phyloP scores from a whole-genome alignment of 208 protist genomes.

The Wallacemonas sp. region DNA sequence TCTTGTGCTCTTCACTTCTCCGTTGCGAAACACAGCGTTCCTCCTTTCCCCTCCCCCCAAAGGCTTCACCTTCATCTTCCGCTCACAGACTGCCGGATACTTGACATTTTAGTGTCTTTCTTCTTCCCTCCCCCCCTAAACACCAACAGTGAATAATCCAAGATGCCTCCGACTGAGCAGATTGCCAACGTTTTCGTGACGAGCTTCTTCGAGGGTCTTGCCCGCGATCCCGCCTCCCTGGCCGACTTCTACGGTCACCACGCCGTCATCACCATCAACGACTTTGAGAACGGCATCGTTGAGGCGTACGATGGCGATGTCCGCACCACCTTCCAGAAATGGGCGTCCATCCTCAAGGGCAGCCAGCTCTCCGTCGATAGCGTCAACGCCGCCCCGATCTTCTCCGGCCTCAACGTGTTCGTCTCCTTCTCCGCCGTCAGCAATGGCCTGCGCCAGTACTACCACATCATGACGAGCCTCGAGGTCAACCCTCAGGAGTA shows the following conservation, averaged over 20 bases:
- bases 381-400: slow-evolving; percentile 60
- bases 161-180: slow-evolving; percentile 62
- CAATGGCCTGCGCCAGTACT: slow-evolving; percentile 63
- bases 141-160: too few relatives aligned
- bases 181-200: slow-evolving; percentile 80
- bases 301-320: slow-evolving; percentile 53
- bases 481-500: slow-evolving; percentile 62
- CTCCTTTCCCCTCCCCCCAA: neutral
- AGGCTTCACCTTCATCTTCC: neutral
- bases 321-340: slow-evolving; percentile 47
- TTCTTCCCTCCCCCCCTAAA: too few relatives aligned
- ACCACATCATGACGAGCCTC: slow-evolving; percentile 74
- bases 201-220: slow-evolving; percentile 84
- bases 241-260: slow-evolving; percentile 63
- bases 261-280: slow-evolving; percentile 72
- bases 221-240: slow-evolving; percentile 54
- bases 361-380: slow-evolving; percentile 72
- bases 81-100: too few relatives aligned
- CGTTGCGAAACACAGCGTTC: neutral
- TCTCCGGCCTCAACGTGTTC: slow-evolving; percentile 78
- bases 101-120: too few relatives aligned
- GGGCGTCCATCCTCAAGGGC: slow-evolving; percentile 53
- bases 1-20: slow-evolving; percentile 14
- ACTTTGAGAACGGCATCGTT: slow-evolving; percentile 76
- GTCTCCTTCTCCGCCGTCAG: slow-evolving; percentile 50